These are phyloP conservation scores for Dioscorea dumetorum DNA, from an alignment of 106 monocot genomes.

Conservation along the genomic window DNA sequence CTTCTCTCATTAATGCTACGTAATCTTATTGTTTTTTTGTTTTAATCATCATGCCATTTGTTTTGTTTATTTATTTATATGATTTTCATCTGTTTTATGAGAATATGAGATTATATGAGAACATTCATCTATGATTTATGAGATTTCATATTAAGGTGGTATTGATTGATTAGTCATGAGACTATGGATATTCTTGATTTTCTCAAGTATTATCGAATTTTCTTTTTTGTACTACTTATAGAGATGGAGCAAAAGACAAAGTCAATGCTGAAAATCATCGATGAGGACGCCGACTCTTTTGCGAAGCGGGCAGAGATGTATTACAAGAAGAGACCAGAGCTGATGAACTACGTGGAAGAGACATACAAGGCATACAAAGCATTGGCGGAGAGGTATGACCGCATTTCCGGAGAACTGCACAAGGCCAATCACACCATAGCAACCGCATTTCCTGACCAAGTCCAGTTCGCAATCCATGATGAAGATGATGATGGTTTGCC, in stretches of 20 bases:
- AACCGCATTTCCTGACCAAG: conserved; percentile 9
- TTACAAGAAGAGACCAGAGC: conserved; percentile 6
- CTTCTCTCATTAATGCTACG: neutral
- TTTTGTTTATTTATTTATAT: neutral
- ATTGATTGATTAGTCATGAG: neutral
- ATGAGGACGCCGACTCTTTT: conserved; percentile 11
- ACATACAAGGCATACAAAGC: conserved; percentile 10
- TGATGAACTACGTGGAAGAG: conserved; percentile 10
- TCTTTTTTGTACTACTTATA: neutral
- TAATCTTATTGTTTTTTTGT: no score
- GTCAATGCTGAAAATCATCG: conserved; percentile 4
- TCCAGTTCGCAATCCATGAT: conserved; percentile 6
- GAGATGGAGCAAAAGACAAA: conserved; percentile 12
- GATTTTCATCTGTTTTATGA: neutral
- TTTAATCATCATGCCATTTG: no score
- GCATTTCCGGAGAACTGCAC: conserved; percentile 8
- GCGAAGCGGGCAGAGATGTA: conserved; percentile 10
- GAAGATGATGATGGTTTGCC: conserved; percentile 8
- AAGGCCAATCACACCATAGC: conserved; percentile 14
- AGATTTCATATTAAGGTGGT: neutral
- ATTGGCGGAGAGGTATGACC: conserved; percentile 11
- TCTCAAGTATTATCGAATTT: neutral
- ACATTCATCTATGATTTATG: neutral
- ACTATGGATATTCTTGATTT: no score
- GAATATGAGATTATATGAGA: neutral